Base-by-base conservation (phyloP, 2,329 filamentous ascomycete genomes). In the Cyanodermella asteris region DNA sequence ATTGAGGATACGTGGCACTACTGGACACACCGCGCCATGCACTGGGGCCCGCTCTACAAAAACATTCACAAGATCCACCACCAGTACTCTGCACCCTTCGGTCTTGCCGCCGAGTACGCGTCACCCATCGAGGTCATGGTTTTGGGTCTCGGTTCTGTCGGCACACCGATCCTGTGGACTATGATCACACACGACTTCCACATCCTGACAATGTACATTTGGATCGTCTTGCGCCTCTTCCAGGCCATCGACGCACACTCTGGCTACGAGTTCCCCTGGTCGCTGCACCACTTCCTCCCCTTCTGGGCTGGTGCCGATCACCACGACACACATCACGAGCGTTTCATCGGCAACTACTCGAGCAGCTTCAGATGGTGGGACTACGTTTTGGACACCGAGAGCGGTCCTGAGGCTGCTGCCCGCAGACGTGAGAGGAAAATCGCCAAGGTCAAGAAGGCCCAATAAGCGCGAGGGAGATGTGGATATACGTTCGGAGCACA, bases 341-440 rank as follows among this genome's bases (percentile, higher is more conserved):
- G 81, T 47, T 97, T 97, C 56, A 81, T 97, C 35, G 87, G 87
- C 40, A 97, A 97, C 61, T 97, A 94, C 49, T 61, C 84, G 25
- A 91, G 81, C 46, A 91, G 78, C 60, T 97, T 97, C 69, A 68
- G 84, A 50, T 97, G 87, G 87, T 97, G 87, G 87, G 87, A 97
- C 56, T 91, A 75, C 49, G 49, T 72, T 39, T 63, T 94, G 37
- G 82, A 93, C 52, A 97, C 87, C 33, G 84, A 97, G 62, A 78
- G 78, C 35, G 80, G 77, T 26, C 67, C 77, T 18, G 84, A 90
- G 51, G 78, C 84, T 20, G 64, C 74, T 40, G 82, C 81, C 69
- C 65, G 62, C 45, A 72, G 82, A 44, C 66, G 81, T 31, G 80
- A 87, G 51, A 68, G 59, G 50, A 82, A 76, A 65, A 41, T 77